These are phyloP conservation scores for Hansfordia pulvinata DNA, from an alignment of 2,329 filamentous ascomycete species.

Conservation along the genomic window DNA sequence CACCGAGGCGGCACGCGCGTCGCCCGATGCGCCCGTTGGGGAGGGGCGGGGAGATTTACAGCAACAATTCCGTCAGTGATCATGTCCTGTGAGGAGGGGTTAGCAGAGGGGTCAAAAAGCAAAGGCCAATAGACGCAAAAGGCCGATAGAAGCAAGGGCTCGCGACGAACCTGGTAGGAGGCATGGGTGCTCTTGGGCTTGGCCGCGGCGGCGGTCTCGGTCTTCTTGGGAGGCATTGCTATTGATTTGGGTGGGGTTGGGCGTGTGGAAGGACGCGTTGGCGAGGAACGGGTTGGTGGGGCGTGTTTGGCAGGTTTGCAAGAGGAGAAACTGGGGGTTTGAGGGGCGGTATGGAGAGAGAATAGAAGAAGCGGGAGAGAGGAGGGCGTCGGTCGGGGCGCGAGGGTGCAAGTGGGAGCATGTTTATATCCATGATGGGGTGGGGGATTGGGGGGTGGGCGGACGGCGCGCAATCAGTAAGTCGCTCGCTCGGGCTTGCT, in stretches of 20 bases:
- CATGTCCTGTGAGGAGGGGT: constrained; percentile 44
- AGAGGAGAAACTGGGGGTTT: constrained; percentile 7
- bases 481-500: no score
- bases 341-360: constrained; percentile 9
- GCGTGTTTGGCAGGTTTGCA: constrained; percentile 7
- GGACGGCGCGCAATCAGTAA: constrained; percentile 44
- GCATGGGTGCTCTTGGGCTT: constrained; percentile 38
- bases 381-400: constrained; percentile 24
- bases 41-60: constrained; percentile 30
- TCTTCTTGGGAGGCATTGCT: constrained; percentile 49
- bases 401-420: constrained; percentile 38
- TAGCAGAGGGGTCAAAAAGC: no score
- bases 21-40: constrained; percentile 21
- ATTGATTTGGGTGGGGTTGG: constrained; percentile 11
- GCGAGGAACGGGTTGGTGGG: constrained; percentile 11
- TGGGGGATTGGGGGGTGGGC: no score
- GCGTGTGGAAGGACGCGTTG: constrained; percentile 6
- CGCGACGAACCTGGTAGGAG: constrained; percentile 42
- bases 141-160: constrained; percentile 3
- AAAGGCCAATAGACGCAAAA: no score
- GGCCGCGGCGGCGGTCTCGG: constrained; percentile 27
- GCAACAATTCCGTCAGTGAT: constrained; percentile 47
- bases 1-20: constrained; percentile 7
- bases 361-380: constrained; percentile 23
- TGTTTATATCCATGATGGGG: constrained; percentile 46